phyloP scores from a whole-genome alignment of 2,329 filamentous ascomycete species.

The Talaromyces piceae region DNA sequence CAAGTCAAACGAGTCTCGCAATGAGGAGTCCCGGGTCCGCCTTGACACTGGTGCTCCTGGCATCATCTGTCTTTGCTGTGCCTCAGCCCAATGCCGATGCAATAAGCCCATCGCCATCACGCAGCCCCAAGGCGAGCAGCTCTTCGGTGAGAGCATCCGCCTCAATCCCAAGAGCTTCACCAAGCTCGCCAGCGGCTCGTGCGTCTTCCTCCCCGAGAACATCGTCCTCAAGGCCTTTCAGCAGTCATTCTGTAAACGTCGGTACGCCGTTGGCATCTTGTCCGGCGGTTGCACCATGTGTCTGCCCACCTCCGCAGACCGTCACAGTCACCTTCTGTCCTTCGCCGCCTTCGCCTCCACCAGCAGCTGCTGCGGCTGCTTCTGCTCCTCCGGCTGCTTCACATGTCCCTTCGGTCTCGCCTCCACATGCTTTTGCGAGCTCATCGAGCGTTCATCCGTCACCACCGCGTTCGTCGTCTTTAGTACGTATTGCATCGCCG shows the following conservation, averaged over 20 bases:
- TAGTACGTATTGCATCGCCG: no score
- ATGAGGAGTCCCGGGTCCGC: background rate
- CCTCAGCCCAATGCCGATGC: background rate
- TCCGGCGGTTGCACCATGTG: background rate
- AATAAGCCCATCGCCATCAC: background rate
- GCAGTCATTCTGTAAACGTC: background rate
- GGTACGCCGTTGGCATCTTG: background rate
- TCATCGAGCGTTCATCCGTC: no score
- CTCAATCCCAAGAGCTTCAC: background rate
- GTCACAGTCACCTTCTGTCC: slow-evolving; percentile 1
- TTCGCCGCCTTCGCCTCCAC: background rate
- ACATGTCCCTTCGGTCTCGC: no score
- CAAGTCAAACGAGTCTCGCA: no score
- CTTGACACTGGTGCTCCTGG: background rate
- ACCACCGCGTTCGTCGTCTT: no score
- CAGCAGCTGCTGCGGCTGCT: background rate
- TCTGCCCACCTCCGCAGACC: background rate
- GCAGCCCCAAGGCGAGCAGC: background rate
- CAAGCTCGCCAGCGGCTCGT: background rate
- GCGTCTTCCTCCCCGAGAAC: background rate
- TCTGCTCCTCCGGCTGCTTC: no score
- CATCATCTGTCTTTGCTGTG: slow-evolving; percentile 8
- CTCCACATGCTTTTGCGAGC: no score
- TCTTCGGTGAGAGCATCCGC: background rate
- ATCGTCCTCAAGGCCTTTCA: background rate